Evolutionary conservation across 129 eudicot species (phyloP), one percentile per base, ranked within the genome.

Genomic region (Artemisia annua): DNA sequence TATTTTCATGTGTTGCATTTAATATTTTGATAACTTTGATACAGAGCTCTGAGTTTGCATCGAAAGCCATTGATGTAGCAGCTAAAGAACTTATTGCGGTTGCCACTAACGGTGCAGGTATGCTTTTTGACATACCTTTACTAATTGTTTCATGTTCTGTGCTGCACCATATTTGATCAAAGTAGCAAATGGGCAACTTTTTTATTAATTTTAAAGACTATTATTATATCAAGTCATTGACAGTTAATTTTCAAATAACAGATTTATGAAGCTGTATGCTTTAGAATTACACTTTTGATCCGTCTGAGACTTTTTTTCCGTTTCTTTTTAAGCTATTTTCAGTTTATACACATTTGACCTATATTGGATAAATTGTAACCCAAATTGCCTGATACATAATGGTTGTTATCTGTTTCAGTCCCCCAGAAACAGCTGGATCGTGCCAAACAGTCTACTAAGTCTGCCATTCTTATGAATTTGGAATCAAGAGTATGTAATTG

Each of bases 401-500:
- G 44, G 9, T 39, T n/a, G n/a, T n/a, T 43, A 11, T 67, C 26
- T 66, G 20, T 76, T 64, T 68, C 85, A 91, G 97, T 88, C 48
- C 88, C 83, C 74, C 73, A 81, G 64, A 82, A 71, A 48, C 96
- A 94, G 81, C 89, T 94, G 59, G 86, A 83, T 35, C 99, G 99
- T 72, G 99, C 99, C 71, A 94, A 90, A 85, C 89, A 85, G 60
- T 67, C 99, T 13, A 94, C 99, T 58, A 94, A 88, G 70, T 85
- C 97, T 26, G 93, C 96, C 69, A 90, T 94, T 79, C 50, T 94
- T 70, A 94, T 94, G 99, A 94, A 94, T 82, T 83, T 94, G 73
- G 99, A 94, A 86, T 94, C 99, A 50, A 86, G 99, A 81, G 99
- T 94, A 88, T 48, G 91, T 61, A 63, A 58, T 63, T 63, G n/a